Conservation (phyloP, 2,329 filamentous ascomycete species). For the Ilyonectria robusta region DNA sequence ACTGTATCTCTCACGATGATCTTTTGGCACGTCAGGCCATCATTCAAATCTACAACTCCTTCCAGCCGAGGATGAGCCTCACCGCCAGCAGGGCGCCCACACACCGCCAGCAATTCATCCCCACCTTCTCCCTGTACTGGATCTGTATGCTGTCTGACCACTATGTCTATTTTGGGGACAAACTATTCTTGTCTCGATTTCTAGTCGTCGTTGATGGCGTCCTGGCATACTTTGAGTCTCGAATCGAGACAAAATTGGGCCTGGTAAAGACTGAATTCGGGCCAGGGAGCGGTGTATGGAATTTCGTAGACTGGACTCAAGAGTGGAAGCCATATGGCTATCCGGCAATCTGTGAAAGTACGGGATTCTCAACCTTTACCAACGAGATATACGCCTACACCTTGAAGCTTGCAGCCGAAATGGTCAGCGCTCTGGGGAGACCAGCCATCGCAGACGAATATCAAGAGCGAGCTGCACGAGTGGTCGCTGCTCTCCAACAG, state of each 20-base stretch:
- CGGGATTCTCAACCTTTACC: neutral
- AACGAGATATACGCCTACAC: neutral
- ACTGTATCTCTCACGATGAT: conserved; percentile 49
- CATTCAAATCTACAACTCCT: conserved; percentile 43
- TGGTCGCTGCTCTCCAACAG: neutral
- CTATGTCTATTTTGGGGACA: conserved; percentile 51
- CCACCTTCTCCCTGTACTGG: conserved; percentile 55
- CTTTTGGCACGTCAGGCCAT: conserved; percentile 49
- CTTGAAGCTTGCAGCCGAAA: neutral
- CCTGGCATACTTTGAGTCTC: neutral
- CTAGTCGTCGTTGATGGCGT: conserved; percentile 44
- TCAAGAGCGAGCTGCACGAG: neutral
- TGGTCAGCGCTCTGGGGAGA: neutral
- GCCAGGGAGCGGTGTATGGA: neutral
- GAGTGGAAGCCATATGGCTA: neutral
- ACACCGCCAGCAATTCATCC: conserved; percentile 52
- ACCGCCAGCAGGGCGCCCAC: conserved; percentile 53
- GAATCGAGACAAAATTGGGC: neutral
- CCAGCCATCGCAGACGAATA: neutral
- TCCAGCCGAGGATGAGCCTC: conserved; percentile 44
- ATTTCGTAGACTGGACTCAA: neutral
- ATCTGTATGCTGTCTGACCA: conserved; percentile 53
- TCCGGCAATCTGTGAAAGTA: neutral
- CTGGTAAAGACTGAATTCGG: neutral
- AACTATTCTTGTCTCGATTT: conserved; percentile 44